Base-by-base conservation (phyloP, 768 basidiomycete genomes). In the Trametes sanguinea region DNA sequence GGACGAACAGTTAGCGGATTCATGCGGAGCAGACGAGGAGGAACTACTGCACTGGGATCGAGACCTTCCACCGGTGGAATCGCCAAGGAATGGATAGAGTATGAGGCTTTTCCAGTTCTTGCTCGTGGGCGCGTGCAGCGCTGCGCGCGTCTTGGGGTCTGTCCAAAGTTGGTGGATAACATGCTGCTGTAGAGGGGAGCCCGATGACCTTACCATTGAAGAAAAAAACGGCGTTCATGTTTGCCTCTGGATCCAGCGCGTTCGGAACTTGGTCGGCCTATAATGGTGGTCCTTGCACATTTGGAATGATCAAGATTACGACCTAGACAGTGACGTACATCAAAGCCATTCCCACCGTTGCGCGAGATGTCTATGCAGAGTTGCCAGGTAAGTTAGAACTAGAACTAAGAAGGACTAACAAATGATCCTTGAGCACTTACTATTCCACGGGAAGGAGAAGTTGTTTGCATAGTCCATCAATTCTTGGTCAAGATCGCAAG, bases 401-500 rank as follows among this genome's bases (percentile, higher is more conserved):
- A 22, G 22, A 22, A 22, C 22, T 22, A 22, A 22, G 22, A 22
- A 1, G 22, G 29, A 1, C 33, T 17, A 47, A 50, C 30, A 14
- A 29, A 22, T 22, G 1, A 22, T 22, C 32, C 27, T 27, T 27
- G 30, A 30, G n/a, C 17, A 70, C 76, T 22, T 40, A 77, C 76
- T 22, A 22, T 1, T 72, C 82, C 81, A 83, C 2, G 89, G 89
- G 68, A 79, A 84, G 0, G 89, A 88, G 68, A 79, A 90, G 68
- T 91, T 92, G 61, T 84, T 53, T 13, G 88, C 86, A 65, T 90
- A 90, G 72, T 90, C 89, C 33, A 88, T 67, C 73, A 86, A 81
- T 75, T 87, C 83, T 60, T 85, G 82, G 51, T 83, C 79, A 9
- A 90, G 69, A 56, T 84, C 77, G 72, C 90, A 91, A 6, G 69